Evolutionary conservation across 768 basidiomycete species (phyloP), one percentile per base, ranked within the genome.

Genomic region (Termitomyces sp.): DNA sequence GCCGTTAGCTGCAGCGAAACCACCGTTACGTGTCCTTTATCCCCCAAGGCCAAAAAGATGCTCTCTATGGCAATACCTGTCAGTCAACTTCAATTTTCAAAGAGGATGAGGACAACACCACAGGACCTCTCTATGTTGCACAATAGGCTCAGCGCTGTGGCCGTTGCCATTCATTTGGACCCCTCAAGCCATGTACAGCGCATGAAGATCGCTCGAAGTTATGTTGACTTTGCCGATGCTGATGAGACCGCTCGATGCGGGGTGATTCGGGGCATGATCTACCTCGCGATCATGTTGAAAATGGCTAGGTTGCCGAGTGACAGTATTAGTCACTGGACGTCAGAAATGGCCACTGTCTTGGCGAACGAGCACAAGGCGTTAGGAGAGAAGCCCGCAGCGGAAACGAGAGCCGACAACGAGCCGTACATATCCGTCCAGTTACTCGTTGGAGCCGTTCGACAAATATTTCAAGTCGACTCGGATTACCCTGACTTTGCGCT

Each of bases 61-160:
- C 69, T 93, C 41, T 82, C 87, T 8, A 74, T 90, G 22, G 78
- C 85, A 6, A 78, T 86, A 17, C 91, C 93, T 0, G 78, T 92
- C 28, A 82, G 84, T 24, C 74, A 84, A 3, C 77, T 92, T 7
- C 76, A 83, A 1, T 89, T 88, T 71, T 79, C 78, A 3, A 79
- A 81, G 41, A 66, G 68, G 1, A 70, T 65, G 3, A 80, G 80
- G 5, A 83, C 85, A 0, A 71, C 75, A 0, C 58, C 66, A 2
- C 72, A 77, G 34, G 82, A 88, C 37, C 74, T 89, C 2, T 87
- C 90, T 0, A 84, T 84, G 78, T 74, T 96, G 34, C 83, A 87
- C 68, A 97, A 97, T 68, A 83, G 93, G 9, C 83, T 90, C 62
- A 82, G 80, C 47, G 85, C 88, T 11, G 74, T 88, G 59, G 81